Evolutionary conservation across 2,329 filamentous ascomycete species (phyloP).

Genomic region (Dendrostoma leiphaemia): DNA sequence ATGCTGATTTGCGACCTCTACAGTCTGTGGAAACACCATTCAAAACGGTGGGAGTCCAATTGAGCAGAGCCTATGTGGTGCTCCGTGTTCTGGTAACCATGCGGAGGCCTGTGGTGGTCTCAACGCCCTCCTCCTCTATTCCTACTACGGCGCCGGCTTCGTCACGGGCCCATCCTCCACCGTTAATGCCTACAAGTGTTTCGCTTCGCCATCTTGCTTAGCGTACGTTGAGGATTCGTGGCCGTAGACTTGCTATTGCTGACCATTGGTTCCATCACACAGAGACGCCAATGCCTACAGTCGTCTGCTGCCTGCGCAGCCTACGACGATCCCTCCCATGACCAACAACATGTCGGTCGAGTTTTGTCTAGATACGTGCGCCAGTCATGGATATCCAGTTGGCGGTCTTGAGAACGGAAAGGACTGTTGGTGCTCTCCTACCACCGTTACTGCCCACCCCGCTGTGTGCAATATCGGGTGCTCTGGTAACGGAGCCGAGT

Average conservation of each 20-base stretch:
- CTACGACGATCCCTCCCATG: neutral
- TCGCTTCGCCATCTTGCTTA: too few relatives aligned
- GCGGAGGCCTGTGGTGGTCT: neutral
- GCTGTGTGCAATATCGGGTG: too few relatives aligned
- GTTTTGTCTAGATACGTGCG: neutral
- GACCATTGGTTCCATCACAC: too few relatives aligned
- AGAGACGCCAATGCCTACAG: neutral
- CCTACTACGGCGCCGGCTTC: neutral
- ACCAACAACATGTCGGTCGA: neutral
- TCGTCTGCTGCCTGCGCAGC: neutral
- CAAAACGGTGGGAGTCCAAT: neutral
- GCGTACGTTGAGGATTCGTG: too few relatives aligned
- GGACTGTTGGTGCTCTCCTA: neutral
- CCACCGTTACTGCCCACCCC: too few relatives aligned
- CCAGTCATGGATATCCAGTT: neutral
- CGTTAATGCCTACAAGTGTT: neutral
- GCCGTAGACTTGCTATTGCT: too few relatives aligned
- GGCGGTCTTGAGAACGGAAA: neutral
- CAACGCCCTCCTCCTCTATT: neutral
- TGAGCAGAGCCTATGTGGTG: neutral
- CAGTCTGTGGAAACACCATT: neutral
- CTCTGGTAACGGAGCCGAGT: too few relatives aligned
- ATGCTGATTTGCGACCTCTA: neutral
- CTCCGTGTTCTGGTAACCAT: neutral
- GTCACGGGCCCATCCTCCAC: neutral